Percentiles rank a stretch among this genome's conserved stretches.
These are phyloP conservation scores for Podaxis carcinomalis DNA, from an alignment of 768 basidiomycete genomes.

Conservation along the genomic window DNA sequence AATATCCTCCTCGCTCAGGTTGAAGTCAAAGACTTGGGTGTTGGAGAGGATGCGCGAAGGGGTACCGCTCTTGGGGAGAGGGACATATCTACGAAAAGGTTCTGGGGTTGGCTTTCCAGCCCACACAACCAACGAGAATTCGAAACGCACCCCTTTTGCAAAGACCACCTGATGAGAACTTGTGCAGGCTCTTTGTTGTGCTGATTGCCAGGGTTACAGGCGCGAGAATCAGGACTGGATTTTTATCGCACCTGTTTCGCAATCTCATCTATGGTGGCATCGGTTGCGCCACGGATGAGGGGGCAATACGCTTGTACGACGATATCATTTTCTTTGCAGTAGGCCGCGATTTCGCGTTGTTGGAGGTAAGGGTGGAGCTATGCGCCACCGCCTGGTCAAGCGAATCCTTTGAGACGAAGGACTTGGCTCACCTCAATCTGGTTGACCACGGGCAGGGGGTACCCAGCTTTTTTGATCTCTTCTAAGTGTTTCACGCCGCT, in stretches of 20 bases:
- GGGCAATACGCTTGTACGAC: conserved; percentile 68
- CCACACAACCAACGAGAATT: background rate
- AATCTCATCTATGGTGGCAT: conserved; percentile 7
- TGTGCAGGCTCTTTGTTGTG: conserved; percentile 61
- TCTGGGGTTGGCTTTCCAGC: background rate
- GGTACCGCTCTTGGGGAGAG: conserved; percentile 11
- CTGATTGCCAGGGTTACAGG: conserved; percentile 24
- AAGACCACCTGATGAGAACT: conserved; percentile 80
- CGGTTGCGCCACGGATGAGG: conserved; percentile 44
- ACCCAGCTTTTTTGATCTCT: conserved; percentile 57
- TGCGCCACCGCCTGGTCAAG: background rate
- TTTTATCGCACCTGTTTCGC: conserved; percentile 5
- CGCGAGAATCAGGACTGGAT: too few relatives aligned
- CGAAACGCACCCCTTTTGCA: conserved; percentile 65
- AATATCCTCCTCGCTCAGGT: conserved; percentile 10
- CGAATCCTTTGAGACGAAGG: background rate
- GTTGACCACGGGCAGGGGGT: conserved; percentile 64
- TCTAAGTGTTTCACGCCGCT: conserved; percentile 67
- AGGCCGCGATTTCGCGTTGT: conserved; percentile 70
- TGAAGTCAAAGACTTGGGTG: conserved; percentile 10
- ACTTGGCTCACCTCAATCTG: conserved; percentile 58
- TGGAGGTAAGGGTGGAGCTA: conserved; percentile 78
- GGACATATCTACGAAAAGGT: background rate
- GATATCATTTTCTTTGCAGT: conserved; percentile 56
- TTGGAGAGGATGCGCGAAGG: conserved; percentile 12